phyloP scores from a whole-genome alignment of 768 basidiomycete species.

The Dictyophora rubrovolvata region DNA sequence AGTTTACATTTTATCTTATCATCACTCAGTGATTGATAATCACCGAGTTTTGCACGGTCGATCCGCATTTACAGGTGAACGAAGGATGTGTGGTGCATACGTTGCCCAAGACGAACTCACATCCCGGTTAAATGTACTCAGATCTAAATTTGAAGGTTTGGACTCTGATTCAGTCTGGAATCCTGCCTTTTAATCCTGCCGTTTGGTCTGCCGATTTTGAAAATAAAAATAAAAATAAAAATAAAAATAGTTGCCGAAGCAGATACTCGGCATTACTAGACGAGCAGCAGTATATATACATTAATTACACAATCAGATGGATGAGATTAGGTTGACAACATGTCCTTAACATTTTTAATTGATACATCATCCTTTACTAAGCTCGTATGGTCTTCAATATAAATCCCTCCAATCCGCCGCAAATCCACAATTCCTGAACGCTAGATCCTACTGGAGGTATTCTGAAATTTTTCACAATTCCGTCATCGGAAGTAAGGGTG shows the following conservation, averaged over 20 bases:
- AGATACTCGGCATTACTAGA: no score
- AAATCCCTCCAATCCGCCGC: conserved; percentile 87
- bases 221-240: conserved; percentile 27
- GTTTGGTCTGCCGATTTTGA: no score
- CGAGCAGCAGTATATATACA: no score
- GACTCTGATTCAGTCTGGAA: conserved; percentile 37
- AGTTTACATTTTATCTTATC: neutral
- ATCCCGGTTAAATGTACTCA: conserved; percentile 62
- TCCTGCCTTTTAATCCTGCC: no score
- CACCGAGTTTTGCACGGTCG: conserved; percentile 91
- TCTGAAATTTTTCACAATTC: conserved; percentile 41
- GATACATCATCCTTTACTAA: no score
- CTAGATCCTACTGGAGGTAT: conserved; percentile 80
- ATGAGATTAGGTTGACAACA: no score
- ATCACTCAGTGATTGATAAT: conserved; percentile 68
- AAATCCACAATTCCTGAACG: conserved; percentile 97
- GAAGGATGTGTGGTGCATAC: conserved; percentile 95
- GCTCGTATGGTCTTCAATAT: conserved; percentile 61
- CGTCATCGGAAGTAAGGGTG: conserved; percentile 36
- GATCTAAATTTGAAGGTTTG: conserved; percentile 39
- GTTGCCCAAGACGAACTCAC: conserved; percentile 84
- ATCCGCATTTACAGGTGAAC: conserved; percentile 78
- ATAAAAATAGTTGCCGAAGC: no score
- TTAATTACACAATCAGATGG: no score
- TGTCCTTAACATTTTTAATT: neutral